These are phyloP conservation scores for Colletotrichum caudatum DNA, from an alignment of 2,329 filamentous ascomycete species.

Conservation along the genomic window DNA sequence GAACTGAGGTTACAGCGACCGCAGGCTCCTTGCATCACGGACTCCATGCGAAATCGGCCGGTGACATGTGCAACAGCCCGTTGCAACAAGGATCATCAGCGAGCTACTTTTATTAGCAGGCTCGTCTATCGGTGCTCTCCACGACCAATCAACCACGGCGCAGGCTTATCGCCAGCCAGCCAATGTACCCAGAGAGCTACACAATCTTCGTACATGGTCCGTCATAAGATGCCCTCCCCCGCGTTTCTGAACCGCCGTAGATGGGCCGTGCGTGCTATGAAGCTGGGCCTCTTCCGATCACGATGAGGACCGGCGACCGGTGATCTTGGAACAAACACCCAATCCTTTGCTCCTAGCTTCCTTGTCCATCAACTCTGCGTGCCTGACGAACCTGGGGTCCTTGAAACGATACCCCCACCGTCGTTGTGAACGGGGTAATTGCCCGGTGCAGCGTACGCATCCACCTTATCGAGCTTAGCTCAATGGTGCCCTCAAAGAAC, in stretches of 20 bases:
- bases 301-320: conserved; percentile 8
- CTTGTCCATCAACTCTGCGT: neutral
- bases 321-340: neutral
- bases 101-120: conserved; percentile 1
- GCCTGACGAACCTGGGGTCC: neutral
- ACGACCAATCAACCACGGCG: conserved; percentile 25
- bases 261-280: conserved; percentile 16
- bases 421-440: neutral
- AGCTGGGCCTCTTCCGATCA: neutral
- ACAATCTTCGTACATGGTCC: conserved; percentile 3
- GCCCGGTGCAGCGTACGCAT: neutral
- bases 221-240: conserved; percentile 32
- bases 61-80: neutral
- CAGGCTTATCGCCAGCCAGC: conserved; percentile 29
- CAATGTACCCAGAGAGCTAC: conserved; percentile 4
- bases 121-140: neutral
- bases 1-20: neutral
- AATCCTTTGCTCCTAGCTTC: neutral
- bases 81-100: conserved; percentile 30
- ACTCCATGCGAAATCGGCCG: conserved; percentile 5
- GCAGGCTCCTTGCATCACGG: neutral
- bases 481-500: conserved; percentile 33
- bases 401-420: neutral
- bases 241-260: conserved; percentile 25
- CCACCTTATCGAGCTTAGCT: neutral